Evolutionary conservation across 1,284 basidiomycete genomes (phyloP), one percentile per base, ranked within the genome.

Genomic region (Melanopsichium pennsylvanicum): DNA sequence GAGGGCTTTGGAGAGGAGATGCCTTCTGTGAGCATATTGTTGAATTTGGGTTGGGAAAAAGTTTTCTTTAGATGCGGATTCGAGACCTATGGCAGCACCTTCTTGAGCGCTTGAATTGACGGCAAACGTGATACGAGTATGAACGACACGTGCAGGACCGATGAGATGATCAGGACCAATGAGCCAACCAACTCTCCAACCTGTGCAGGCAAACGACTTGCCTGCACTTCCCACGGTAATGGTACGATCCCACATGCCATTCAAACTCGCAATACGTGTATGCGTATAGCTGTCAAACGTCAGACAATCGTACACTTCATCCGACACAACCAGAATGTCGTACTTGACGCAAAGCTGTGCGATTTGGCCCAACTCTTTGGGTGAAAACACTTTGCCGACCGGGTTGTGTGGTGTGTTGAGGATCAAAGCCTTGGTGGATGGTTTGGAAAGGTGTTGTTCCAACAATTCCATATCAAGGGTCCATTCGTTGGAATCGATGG

Each of bases 131-230:
- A 98, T 95, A 35, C 95, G 89, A 0, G 93, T 94, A 45, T 89
- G 89, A 0, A 93, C 95, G 4, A 93, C 92, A 18, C 96, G 85
- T 5, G 92, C 89, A 1, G 95, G 92, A 31, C 85, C 84, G 54
- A 96, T 90, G 73, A 98, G 90, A 33, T 87, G 88, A 19, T 86
- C 80, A 5, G 93, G 91, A 6, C 90, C 96, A 66, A 98, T 89
- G 12, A 94, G 86, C 93, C 93, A 98, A 51, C 95, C 96, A 21
- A 98, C 87, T 54, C 96, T 88, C 95, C 95, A 98, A 21, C 96
- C 96, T 2, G 96, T 99, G 8, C 92, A 92, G 15, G 95, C 91
- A 81, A 99, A 99, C n/a, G 92, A 88, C 84, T 83, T 76, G 68
- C 90, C 90, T 11, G 88, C 91, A 9, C 89, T 91, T 22, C 88